Conservation (phyloP, 2,329 filamentous ascomycete species). For the Aspergillus floridensis region DNA sequence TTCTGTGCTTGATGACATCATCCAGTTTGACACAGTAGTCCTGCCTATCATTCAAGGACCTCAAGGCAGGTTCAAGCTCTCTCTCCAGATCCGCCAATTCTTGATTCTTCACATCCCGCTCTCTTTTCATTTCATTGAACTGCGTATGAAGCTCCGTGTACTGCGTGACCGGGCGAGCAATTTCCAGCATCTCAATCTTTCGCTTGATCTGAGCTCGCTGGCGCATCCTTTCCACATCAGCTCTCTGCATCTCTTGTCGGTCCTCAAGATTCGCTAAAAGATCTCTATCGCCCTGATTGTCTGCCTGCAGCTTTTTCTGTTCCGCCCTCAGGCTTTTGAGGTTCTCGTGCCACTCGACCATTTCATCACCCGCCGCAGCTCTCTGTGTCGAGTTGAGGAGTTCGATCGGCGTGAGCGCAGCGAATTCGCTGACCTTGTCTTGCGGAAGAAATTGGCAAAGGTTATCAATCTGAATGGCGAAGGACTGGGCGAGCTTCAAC, state of each 20-base stretch:
- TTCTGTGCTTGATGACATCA: constrained; percentile 55
- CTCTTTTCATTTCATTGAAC: constrained; percentile 54
- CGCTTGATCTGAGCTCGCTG: constrained; percentile 69
- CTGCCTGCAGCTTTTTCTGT: constrained; percentile 63
- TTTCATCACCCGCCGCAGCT: constrained; percentile 78
- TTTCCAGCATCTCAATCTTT: constrained; percentile 63
- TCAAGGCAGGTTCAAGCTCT: constrained; percentile 64
- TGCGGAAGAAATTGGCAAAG: constrained; percentile 96
- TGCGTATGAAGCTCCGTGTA: constrained; percentile 58
- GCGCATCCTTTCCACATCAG: constrained; percentile 77
- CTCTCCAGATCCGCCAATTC: constrained; percentile 61
- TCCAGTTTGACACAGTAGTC: constrained; percentile 60
- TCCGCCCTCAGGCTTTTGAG: constrained; percentile 69
- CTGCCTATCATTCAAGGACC: constrained; percentile 68
- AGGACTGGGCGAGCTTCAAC: constrained; percentile 62
- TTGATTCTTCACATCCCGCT: constrained; percentile 53
- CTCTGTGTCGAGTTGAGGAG: constrained; percentile 82
- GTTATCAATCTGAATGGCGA: constrained; percentile 95
- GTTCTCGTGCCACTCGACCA: constrained; percentile 73
- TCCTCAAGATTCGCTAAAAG: constrained; percentile 65
- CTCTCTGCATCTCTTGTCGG: constrained; percentile 71
- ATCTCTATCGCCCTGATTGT: constrained; percentile 60
- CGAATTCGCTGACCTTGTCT: constrained; percentile 93
- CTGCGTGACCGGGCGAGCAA: constrained; percentile 62
- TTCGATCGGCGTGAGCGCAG: constrained; percentile 75